Percentiles rank a stretch among this genome's conserved stretches.
These are phyloP conservation scores for Macadamia integrifolia DNA, from an alignment of 164 flowering plant species.

Conservation along the genomic window DNA sequence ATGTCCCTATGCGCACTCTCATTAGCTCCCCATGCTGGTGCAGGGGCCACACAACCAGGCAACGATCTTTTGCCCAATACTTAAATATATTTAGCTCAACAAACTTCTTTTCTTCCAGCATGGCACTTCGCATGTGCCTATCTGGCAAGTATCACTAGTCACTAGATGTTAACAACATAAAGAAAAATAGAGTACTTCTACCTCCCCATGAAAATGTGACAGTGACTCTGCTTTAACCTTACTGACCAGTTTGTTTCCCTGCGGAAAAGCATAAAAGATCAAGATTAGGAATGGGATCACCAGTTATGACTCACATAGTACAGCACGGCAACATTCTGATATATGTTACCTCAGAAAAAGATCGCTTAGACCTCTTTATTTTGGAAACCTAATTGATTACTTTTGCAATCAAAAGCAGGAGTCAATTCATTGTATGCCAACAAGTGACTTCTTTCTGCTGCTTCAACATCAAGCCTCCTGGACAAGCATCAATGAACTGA, in stretches of 20 bases:
- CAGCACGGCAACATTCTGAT: background rate
- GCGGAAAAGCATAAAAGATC: background rate
- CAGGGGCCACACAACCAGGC: no score
- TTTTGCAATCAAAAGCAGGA: background rate
- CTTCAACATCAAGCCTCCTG: background rate
- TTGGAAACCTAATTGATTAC: background rate
- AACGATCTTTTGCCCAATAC: no score
- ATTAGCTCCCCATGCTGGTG: no score
- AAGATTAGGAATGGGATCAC: no score
- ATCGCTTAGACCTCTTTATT: background rate
- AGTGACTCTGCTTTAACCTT: background rate
- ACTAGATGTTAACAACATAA: background rate
- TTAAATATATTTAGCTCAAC: no score
- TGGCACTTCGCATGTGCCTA: no score
- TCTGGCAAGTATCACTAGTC: background rate
- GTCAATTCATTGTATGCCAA: background rate
- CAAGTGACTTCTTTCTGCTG: background rate
- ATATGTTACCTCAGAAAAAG: background rate
- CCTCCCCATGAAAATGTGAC: background rate
- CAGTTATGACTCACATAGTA: no score
- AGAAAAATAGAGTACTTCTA: background rate
- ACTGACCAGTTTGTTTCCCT: background rate
- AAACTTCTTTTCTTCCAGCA: no score
- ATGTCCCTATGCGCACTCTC: no score
- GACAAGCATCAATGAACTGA: conserved; percentile 1